phyloP scores from a whole-genome alignment of 352 stramenopile genomes.

The Globisporangium sylvaticum region DNA sequence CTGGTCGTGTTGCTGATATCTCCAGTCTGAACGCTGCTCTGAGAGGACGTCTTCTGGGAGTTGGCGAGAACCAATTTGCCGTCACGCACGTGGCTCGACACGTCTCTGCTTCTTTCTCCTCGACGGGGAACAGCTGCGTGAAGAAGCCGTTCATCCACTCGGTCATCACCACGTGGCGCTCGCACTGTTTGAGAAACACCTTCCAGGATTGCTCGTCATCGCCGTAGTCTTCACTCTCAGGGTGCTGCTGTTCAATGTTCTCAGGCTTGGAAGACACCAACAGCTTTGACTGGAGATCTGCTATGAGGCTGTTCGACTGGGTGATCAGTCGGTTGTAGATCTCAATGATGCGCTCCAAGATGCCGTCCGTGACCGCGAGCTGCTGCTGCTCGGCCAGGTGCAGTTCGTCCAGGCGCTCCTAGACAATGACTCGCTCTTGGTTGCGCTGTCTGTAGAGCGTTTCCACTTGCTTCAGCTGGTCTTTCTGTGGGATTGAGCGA shows the following conservation, averaged over 20 bases:
- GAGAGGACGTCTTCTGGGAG: neutral
- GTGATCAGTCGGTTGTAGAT: slow-evolving; percentile 24
- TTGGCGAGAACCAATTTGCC: neutral
- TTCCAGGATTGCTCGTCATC: slow-evolving; percentile 7
- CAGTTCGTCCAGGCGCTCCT: slow-evolving; percentile 36
- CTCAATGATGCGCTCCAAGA: slow-evolving; percentile 19
- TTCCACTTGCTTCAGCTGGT: neutral
- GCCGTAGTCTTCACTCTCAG: neutral
- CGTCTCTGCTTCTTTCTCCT: slow-evolving; percentile 19
- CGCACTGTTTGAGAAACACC: slow-evolving; percentile 9
- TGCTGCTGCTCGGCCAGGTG: slow-evolving; percentile 33
- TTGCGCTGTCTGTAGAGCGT: slow-evolving; percentile 18
- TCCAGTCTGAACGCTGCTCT: neutral
- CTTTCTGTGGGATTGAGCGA: neutral
- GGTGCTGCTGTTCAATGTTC: neutral
- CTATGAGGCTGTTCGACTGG: slow-evolving; percentile 11
- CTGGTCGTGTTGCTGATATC: neutral
- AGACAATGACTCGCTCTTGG: slow-evolving; percentile 23
- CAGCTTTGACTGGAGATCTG: slow-evolving; percentile 19
- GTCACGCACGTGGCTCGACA: neutral
- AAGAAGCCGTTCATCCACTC: slow-evolving; percentile 47
- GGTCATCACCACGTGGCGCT: slow-evolving; percentile 25
- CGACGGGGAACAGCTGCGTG: slow-evolving; percentile 27
- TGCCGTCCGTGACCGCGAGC: slow-evolving; percentile 17
- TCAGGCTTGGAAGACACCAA: neutral